Base-by-base conservation (phyloP, 208 protist species). In the Trypanosoma boissoni region DNA sequence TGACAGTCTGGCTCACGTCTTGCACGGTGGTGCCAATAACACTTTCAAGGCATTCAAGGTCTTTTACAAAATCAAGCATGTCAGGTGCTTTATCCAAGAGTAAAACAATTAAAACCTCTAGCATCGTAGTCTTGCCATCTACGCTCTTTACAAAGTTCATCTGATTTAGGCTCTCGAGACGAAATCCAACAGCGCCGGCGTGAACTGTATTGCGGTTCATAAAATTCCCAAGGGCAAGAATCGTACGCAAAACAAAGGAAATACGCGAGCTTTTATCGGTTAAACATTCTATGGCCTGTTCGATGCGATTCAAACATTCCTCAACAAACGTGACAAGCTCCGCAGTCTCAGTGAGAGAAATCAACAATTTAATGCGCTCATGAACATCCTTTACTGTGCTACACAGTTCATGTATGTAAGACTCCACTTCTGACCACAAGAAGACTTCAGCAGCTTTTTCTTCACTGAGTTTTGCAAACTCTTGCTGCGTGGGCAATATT, bases 341-440 rank as follows among this genome's bases (percentile, higher is more conserved):
- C 21, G 23, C 42, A n/a, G 85, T 75, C 28, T 81, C 76, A 49
- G 80, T 67, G 6, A 74, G 64, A 26, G 76, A 70, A 1, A 71
- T 60, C 80, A 76, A 89, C 26, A 92, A 67, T 56, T 86, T 65
- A 64, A 89, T 56, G 16, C 86, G 86, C 62, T 92, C 86, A 14
- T 71, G 69, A 29, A 79, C 68, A 53, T 92, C 78, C 12, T 43
- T 58, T 26, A 92, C 68, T 20, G 60, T 74, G n/a, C 58, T 76
- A 44, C 66, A 69, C 46, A 89, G 52, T 43, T 57, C 71, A 62
- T 78, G 76, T 29, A 92, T 54, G 57, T 75, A 89, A 28, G 57
- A 58, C 68, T 92, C 81, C 24, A 87, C 71, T 10, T 86, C 79
- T 14, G 70, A 72, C 79, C 79, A 88, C n/a, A 51, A 39, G 3